These are phyloP conservation scores for Aspergillus asperescens DNA, from an alignment of 495 filamentous ascomycete genomes.

Conservation along the genomic window DNA sequence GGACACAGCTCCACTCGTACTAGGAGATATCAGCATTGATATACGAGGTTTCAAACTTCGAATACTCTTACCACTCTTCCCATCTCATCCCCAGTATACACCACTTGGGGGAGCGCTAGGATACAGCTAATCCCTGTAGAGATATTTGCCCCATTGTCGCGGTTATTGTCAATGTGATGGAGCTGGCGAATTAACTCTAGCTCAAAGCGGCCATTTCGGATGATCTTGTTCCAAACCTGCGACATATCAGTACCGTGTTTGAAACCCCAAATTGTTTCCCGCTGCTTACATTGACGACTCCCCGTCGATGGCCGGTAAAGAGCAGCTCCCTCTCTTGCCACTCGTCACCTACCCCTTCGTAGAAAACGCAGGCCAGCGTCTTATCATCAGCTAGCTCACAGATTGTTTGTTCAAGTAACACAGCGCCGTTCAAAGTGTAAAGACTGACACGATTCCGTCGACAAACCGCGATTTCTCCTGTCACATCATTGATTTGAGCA, in stretches of 20 bases:
- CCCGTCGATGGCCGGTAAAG: slow-evolving; percentile 80
- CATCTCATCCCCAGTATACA: slow-evolving; percentile 91
- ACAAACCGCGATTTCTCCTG: slow-evolving; percentile 82
- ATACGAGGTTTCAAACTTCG: background rate
- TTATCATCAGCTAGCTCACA: slow-evolving; percentile 67
- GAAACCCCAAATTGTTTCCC: background rate
- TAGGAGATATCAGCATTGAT: slow-evolving; percentile 30
- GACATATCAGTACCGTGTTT: slow-evolving; percentile 3
- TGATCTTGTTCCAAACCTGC: slow-evolving; percentile 52
- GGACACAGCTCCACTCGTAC: slow-evolving; percentile 90
- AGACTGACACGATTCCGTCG: slow-evolving; percentile 64
- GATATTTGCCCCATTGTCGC: slow-evolving; percentile 70
- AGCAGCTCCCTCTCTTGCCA: slow-evolving; percentile 84
- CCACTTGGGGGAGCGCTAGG: slow-evolving; percentile 70
- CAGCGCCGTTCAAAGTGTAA: slow-evolving; percentile 84
- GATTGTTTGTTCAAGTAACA: slow-evolving; percentile 74
- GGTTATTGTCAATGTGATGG: slow-evolving; percentile 71
- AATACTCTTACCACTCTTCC: slow-evolving; percentile 62
- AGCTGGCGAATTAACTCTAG: slow-evolving; percentile 67
- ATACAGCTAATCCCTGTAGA: slow-evolving; percentile 82
- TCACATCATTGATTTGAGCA: slow-evolving; percentile 81
- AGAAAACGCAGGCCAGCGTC: slow-evolving; percentile 80
- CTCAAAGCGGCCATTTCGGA: slow-evolving; percentile 49
- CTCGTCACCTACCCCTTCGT: slow-evolving; percentile 86
- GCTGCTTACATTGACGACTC: slow-evolving; percentile 65